phyloP scores from a whole-genome alignment of 306 rosid genomes.

The Datisca glomerata region DNA sequence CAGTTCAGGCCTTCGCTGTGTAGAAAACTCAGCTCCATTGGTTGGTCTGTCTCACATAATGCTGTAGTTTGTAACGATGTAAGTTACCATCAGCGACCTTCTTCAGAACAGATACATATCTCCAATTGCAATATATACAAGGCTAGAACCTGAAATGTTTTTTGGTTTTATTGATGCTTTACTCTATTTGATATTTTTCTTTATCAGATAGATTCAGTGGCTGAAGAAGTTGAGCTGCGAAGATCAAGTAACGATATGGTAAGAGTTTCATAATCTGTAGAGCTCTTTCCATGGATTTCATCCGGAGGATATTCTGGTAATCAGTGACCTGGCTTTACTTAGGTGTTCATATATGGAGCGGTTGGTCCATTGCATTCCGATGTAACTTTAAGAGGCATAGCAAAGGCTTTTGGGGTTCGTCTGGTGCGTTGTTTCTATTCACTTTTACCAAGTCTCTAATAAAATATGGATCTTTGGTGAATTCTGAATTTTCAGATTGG shows the following conservation, averaged over 20 bases:
- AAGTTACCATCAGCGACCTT: conserved; percentile 21
- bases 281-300: too few species aligned
- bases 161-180: conserved; percentile 5
- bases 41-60: conserved; percentile 68
- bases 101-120: too few species aligned
- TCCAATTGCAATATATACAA: too few species aligned
- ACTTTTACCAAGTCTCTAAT: too few species aligned
- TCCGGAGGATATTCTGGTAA: too few species aligned
- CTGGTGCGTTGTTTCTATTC: conserved; percentile 51
- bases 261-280: too few species aligned
- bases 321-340: conserved; percentile 13
- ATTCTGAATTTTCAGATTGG: too few species aligned
- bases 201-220: conserved; percentile 81
- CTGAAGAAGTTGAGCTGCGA: conserved; percentile 72
- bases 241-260: conserved; percentile 72
- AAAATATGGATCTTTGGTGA: too few species aligned
- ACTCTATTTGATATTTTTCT: conserved; percentile 5
- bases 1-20: conserved; percentile 60
- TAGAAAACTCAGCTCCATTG: conserved; percentile 60
- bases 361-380: conserved; percentile 91
- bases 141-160: too few species aligned
- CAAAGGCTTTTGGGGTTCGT: conserved; percentile 90
- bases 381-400: conserved; percentile 78
- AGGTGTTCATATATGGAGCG: conserved; percentile 92
- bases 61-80: conserved; percentile 70